phyloP scores from a whole-genome alignment of 345 rosid genomes.

The Brassica juncea region DNA sequence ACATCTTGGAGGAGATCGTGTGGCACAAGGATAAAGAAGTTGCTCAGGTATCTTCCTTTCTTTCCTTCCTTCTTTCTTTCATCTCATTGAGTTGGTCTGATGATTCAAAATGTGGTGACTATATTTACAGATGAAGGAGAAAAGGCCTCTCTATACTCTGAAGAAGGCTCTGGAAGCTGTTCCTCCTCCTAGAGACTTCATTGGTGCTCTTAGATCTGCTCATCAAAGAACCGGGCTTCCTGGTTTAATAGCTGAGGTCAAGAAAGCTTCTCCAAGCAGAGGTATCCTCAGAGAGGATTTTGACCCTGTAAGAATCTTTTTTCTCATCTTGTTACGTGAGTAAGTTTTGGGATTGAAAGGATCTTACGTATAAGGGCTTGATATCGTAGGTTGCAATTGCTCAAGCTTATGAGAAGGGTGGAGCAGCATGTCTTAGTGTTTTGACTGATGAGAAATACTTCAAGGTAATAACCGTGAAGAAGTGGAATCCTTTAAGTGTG shows the following conservation, averaged over 20 bases:
- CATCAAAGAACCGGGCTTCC: slow-evolving; percentile 69
- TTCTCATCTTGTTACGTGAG: background rate
- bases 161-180: slow-evolving; percentile 61
- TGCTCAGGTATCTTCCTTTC: slow-evolving; percentile 43
- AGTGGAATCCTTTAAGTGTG: background rate
- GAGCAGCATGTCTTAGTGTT: slow-evolving; percentile 95
- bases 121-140: slow-evolving; percentile 63
- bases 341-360: background rate
- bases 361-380: slow-evolving; percentile 2
- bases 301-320: slow-evolving; percentile 59
- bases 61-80: background rate
- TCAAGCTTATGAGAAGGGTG: slow-evolving; percentile 81
- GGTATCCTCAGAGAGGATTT: slow-evolving; percentile 87
- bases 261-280: slow-evolving; percentile 96
- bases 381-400: slow-evolving; percentile 75
- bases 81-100: background rate
- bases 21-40: slow-evolving; percentile 90
- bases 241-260: slow-evolving; percentile 93
- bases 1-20: slow-evolving; percentile 85
- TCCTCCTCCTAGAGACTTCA: slow-evolving; percentile 71
- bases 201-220: slow-evolving; percentile 81
- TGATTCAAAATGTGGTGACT: background rate
- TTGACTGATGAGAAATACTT: slow-evolving; percentile 87
- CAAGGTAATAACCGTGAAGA: slow-evolving; percentile 47
- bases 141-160: slow-evolving; percentile 52